A percentile compares a stretch with the other conserved stretches of the same genome.
phyloP scores from a whole-genome alignment of 306 rosid species.

The Potentilla sterilis region DNA sequence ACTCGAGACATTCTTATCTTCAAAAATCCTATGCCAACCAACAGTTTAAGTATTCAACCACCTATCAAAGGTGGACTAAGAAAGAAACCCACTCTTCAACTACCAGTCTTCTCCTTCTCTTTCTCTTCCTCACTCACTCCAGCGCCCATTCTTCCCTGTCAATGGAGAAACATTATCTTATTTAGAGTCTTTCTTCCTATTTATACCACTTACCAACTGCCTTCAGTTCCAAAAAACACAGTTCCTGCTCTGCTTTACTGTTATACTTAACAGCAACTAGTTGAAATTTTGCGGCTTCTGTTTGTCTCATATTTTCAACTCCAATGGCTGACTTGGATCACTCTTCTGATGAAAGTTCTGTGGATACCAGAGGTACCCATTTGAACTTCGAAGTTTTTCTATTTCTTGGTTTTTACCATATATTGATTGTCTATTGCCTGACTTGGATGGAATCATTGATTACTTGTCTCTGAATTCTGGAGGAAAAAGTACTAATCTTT shows the following conservation, averaged over 20 bases:
- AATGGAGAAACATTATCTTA: conserved; percentile 8
- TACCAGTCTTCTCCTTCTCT: conserved; percentile 49
- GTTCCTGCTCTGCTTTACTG: conserved; percentile 2
- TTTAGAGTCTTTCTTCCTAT: conserved; percentile 32
- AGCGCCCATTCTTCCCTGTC: conserved; percentile 24
- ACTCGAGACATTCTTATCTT: not conserved
- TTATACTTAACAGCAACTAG: not conserved
- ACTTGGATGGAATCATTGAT: not conserved
- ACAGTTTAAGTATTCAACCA: conserved; percentile 46
- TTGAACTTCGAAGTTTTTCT: conserved; percentile 4
- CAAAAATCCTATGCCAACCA: conserved; percentile 28
- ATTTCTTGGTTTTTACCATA: not conserved
- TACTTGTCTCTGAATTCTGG: not conserved
- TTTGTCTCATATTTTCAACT: conserved; percentile 25
- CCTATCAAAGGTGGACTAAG: conserved; percentile 45
- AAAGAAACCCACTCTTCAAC: conserved; percentile 35
- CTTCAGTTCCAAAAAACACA: conserved; percentile 23
- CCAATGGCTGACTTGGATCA: conserved; percentile 57
- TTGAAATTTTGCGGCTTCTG: conserved; percentile 4
- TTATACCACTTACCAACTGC: conserved; percentile 35
- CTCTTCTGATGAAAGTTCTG: conserved; percentile 43
- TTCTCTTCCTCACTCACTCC: conserved; percentile 7
- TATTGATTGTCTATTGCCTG: not conserved
- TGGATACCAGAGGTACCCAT: conserved; percentile 59
- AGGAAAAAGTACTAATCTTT: not conserved